phyloP scores from a whole-genome alignment of 768 basidiomycete species.

The Amanita phalloides region DNA sequence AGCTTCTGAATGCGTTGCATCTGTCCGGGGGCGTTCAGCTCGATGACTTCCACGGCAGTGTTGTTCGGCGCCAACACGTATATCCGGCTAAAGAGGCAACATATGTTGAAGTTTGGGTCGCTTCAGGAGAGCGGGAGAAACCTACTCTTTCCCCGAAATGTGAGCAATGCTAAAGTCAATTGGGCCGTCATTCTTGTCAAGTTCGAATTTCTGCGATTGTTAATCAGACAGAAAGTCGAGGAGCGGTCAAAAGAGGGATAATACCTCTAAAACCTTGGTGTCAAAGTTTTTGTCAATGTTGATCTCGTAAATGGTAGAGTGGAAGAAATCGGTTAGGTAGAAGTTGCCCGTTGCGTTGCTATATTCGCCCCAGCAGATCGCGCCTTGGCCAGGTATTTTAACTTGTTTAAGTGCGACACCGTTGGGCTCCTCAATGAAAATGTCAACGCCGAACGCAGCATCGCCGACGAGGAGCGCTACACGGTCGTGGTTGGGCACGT shows the following conservation, averaged over 20 bases:
- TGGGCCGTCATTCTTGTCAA: slow-evolving; percentile 14
- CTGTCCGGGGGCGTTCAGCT: slow-evolving; percentile 17
- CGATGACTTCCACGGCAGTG: slow-evolving; percentile 16
- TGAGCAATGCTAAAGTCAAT: slow-evolving; percentile 31
- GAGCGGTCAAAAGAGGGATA: not conserved
- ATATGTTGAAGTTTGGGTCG: not conserved
- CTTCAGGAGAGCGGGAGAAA: not conserved
- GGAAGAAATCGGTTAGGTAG: slow-evolving; percentile 32
- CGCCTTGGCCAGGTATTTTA: slow-evolving; percentile 25
- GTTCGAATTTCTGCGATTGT: not conserved
- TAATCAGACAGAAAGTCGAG: not conserved
- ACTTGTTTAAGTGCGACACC: slow-evolving; percentile 13
- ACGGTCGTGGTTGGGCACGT: slow-evolving; percentile 24
- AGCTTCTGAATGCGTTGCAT: slow-evolving; percentile 16
- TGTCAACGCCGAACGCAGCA: slow-evolving; percentile 24
- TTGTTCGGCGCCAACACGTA: slow-evolving; percentile 20
- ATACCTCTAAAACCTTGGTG: slow-evolving; percentile 21
- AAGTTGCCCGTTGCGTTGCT: slow-evolving; percentile 30
- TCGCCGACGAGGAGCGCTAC: slow-evolving; percentile 27
- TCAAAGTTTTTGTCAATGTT: slow-evolving; percentile 33
- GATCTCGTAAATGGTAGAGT: slow-evolving; percentile 31
- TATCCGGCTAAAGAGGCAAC: slow-evolving; percentile 13
- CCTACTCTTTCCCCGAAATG: slow-evolving; percentile 26
- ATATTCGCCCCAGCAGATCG: slow-evolving; percentile 34
- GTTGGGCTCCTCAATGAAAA: not conserved